Percentiles rank a stretch among this genome's conserved stretches.
Conservation (phyloP, 768 basidiomycete species). For the Leccinum fibrillosum region DNA sequence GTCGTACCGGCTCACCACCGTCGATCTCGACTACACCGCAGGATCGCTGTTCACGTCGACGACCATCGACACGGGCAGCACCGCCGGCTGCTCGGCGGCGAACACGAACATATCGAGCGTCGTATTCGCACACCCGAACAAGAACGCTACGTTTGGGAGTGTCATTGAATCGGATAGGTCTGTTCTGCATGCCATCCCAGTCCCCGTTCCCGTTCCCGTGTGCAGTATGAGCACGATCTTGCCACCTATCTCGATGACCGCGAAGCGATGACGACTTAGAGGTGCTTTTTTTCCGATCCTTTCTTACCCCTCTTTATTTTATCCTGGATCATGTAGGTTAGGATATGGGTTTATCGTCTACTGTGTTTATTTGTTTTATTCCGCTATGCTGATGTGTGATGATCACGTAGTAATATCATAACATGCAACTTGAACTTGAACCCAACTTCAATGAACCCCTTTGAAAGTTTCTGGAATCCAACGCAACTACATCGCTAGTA, state of each 20-base stretch:
- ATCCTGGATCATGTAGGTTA: neutral
- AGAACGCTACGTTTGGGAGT: neutral
- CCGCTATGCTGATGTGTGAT: neutral
- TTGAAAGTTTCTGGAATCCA: too few species aligned
- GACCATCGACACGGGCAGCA: neutral
- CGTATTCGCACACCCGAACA: neutral
- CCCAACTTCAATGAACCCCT: too few species aligned
- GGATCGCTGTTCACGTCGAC: neutral
- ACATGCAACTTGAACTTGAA: neutral
- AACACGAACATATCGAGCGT: conserved; percentile 9
- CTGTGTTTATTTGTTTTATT: neutral
- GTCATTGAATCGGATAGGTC: neutral
- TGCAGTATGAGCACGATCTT: neutral
- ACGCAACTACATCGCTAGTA: too few species aligned
- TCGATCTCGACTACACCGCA: conserved; percentile 19
- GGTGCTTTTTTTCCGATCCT: neutral
- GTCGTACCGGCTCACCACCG: conserved; percentile 23
- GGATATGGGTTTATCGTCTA: neutral
- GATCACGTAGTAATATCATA: neutral
- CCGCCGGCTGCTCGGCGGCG: neutral
- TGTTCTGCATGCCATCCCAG: neutral
- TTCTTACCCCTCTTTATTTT: neutral
- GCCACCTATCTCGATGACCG: neutral
- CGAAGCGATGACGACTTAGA: neutral
- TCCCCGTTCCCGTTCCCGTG: neutral